Conservation (phyloP, 345 rosid genomes). For the Clausena lansium region DNA sequence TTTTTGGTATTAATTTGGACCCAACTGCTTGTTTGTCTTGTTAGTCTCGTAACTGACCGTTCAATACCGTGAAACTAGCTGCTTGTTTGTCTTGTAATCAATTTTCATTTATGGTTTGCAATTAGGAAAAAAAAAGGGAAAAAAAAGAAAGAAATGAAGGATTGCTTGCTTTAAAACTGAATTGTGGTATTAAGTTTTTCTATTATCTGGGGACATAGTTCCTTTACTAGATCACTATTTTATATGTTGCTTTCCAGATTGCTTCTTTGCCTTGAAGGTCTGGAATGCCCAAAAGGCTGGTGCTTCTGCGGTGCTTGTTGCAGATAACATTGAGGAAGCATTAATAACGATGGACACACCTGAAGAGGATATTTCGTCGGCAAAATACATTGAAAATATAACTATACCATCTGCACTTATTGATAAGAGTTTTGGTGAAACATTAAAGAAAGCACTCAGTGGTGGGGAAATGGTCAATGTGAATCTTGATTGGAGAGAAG, state of each 20-base stretch:
- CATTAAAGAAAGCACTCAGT: constrained; percentile 63
- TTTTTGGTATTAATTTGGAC: neutral
- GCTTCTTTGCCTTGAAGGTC: constrained; percentile 90
- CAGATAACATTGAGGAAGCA: constrained; percentile 76
- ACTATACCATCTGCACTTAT: constrained; percentile 97
- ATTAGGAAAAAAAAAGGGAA: neutral
- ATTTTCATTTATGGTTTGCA: neutral
- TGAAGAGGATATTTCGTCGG: constrained; percentile 59
- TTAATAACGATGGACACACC: constrained; percentile 96
- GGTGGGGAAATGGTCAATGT: constrained; percentile 85
- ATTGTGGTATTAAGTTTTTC: neutral
- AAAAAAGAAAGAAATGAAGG: neutral
- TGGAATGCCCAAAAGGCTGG: constrained; percentile 98
- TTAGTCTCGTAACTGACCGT: neutral
- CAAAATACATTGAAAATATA: constrained; percentile 78
- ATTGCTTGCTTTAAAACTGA: neutral
- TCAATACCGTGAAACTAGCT: neutral
- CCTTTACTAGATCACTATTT: neutral
- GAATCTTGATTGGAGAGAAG: constrained; percentile 99
- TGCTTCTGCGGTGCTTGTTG: constrained; percentile 96
- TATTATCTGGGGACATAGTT: neutral
- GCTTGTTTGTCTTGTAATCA: constrained; percentile 7
- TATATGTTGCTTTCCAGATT: constrained; percentile 53
- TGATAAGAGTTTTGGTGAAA: constrained; percentile 68
- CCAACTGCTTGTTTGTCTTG: neutral